Evolutionary conservation across 2,329 filamentous ascomycete species (phyloP).

Genomic region (Dactylonectria estremocensis): DNA sequence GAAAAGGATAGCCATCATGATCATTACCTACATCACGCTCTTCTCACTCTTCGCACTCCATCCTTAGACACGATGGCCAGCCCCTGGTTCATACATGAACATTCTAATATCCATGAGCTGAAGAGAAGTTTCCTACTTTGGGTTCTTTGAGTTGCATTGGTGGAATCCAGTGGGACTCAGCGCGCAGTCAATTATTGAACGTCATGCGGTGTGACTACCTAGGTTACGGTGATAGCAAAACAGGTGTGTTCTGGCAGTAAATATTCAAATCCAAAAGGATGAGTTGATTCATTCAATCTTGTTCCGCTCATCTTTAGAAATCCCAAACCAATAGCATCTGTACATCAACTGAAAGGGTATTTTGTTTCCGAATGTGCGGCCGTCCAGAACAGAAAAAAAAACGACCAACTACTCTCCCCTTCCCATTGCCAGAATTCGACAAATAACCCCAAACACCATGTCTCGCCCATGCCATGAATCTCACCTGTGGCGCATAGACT

Average conservation of each 20-base stretch:
- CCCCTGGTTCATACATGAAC: too few species aligned
- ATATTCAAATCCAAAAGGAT: background rate
- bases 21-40: too few species aligned
- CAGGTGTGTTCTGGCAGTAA: background rate
- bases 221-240: too few species aligned
- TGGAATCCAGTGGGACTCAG: too few species aligned
- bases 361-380: constrained; percentile 22
- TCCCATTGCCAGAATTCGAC: background rate
- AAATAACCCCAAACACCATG: background rate
- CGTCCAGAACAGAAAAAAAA: constrained; percentile 9
- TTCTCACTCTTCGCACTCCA: too few species aligned
- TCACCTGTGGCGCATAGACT: background rate
- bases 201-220: too few species aligned
- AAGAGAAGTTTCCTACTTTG: too few species aligned
- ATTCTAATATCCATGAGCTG: too few species aligned
- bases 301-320: constrained; percentile 9
- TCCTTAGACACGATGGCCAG: too few species aligned
- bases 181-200: too few species aligned
- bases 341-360: constrained; percentile 29
- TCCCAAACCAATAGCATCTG: constrained; percentile 3
- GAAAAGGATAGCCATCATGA: background rate
- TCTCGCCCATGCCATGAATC: background rate
- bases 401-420: background rate
- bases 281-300: constrained; percentile 10
- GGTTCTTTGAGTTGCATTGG: too few species aligned